Conservation (phyloP, 169 alveolate genomes). For the Cryptosporidium ubiquitum region DNA sequence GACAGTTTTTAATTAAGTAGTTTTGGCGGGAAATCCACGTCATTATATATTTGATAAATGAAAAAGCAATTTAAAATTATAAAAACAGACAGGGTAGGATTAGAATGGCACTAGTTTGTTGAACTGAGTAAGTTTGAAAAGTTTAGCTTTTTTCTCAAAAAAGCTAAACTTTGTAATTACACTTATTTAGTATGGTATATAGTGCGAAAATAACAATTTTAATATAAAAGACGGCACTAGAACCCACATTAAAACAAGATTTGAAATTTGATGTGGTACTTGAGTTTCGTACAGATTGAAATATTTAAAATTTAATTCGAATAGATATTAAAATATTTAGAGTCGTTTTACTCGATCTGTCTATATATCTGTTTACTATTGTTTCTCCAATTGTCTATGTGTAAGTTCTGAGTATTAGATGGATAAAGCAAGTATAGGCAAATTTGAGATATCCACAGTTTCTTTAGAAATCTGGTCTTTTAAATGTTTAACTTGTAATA, state of each 20-base stretch:
- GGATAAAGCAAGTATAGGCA: conserved; percentile 16
- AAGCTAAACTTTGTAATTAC: not conserved
- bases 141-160: not conserved
- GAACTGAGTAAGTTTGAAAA: not conserved
- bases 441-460: not conserved
- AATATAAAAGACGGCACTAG: not conserved
- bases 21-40: not conserved
- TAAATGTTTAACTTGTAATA: not conserved
- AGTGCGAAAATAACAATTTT: not conserved
- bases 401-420: not conserved
- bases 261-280: conserved; percentile 14
- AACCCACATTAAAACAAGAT: conserved; percentile 45
- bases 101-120: not conserved
- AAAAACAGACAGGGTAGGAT: not conserved
- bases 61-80: not conserved
- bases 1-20: not conserved
- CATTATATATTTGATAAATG: not conserved
- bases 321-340: not conserved
- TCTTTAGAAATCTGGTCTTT: not conserved
- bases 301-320: not conserved
- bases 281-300: not conserved
- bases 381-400: not conserved
- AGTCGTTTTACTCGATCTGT: not conserved
- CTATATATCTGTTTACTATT: not conserved
- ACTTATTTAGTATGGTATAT: conserved; percentile 26